A percentile compares a stretch with the other conserved stretches of the same genome.
Evolutionary conservation across 148 eudicot genomes (phyloP).

Genomic region (Rhododendron griersonianum): DNA sequence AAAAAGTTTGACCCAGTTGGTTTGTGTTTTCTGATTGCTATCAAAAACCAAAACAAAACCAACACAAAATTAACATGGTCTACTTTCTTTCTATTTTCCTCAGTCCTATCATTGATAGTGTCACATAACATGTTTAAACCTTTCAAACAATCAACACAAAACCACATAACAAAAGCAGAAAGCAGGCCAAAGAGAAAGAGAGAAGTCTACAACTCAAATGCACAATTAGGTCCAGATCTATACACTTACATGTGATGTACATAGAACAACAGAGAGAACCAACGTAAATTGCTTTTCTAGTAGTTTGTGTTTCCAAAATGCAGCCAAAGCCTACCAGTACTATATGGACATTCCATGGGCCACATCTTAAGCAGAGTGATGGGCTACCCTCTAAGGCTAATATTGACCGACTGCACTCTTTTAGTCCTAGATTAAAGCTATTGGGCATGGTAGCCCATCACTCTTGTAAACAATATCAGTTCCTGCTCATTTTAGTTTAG

Average conservation of each 20-base stretch:
- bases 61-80: neutral
- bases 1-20: neutral
- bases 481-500: too few relatives aligned
- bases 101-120: neutral
- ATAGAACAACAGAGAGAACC: neutral
- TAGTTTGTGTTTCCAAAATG: too few relatives aligned
- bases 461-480: neutral
- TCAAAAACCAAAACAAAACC: neutral
- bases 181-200: neutral
- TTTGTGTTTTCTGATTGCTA: neutral
- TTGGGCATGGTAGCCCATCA: neutral
- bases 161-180: neutral
- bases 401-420: neutral
- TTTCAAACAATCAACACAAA: neutral
- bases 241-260: too few relatives aligned
- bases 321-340: too few relatives aligned
- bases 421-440: neutral
- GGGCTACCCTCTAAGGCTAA: too few relatives aligned
- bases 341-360: too few relatives aligned
- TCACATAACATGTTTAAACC: neutral
- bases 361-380: too few relatives aligned
- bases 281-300: too few relatives aligned
- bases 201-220: too few relatives aligned
- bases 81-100: neutral
- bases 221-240: too few relatives aligned